phyloP scores from a whole-genome alignment of 2,329 filamentous ascomycete genomes.

The Paecilomyces sp. region DNA sequence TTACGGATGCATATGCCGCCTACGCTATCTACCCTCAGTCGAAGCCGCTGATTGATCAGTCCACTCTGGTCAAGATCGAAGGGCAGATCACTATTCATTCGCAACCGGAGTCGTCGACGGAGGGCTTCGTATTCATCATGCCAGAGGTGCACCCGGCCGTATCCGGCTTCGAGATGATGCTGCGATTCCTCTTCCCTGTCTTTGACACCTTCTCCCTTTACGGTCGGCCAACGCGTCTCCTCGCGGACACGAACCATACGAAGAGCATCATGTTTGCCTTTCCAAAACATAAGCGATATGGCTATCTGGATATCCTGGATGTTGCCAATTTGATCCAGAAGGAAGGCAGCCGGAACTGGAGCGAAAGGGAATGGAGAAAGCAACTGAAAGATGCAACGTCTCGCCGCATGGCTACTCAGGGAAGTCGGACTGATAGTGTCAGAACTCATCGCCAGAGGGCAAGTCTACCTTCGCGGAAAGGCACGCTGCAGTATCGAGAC shows the following conservation, averaged over 20 bases:
- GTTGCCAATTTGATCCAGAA: constrained; percentile 73
- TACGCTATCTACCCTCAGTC: constrained; percentile 95
- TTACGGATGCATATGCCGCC: constrained; percentile 82
- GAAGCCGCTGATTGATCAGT: constrained; percentile 88
- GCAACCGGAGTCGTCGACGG: constrained; percentile 65
- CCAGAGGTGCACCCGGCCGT: constrained; percentile 89
- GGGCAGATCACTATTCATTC: constrained; percentile 83
- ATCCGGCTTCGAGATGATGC: constrained; percentile 89
- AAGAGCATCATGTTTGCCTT: constrained; percentile 97
- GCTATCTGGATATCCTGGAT: constrained; percentile 84
- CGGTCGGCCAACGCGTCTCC: constrained; percentile 75
- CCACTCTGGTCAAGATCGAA: constrained; percentile 89
- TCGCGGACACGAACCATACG: constrained; percentile 79
- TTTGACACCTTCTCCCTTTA: constrained; percentile 92
- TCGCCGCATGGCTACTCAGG: constrained; percentile 28
- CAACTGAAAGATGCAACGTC: constrained; percentile 83
- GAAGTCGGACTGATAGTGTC: constrained; percentile 46
- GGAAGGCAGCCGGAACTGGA: constrained; percentile 69
- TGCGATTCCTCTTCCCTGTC: constrained; percentile 85
- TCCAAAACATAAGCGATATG: constrained; percentile 79
- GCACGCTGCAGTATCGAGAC: constrained; percentile 26
- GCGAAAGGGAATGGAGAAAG: constrained; percentile 81
- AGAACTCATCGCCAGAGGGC: constrained; percentile 39
- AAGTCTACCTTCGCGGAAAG: constrained; percentile 27
- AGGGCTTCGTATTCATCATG: constrained; percentile 98